A percentile compares a stretch with the other conserved stretches of the same genome.
These are phyloP conservation scores for Sherardia arvensis DNA, from an alignment of 257 asterid genomes.

Conservation along the genomic window DNA sequence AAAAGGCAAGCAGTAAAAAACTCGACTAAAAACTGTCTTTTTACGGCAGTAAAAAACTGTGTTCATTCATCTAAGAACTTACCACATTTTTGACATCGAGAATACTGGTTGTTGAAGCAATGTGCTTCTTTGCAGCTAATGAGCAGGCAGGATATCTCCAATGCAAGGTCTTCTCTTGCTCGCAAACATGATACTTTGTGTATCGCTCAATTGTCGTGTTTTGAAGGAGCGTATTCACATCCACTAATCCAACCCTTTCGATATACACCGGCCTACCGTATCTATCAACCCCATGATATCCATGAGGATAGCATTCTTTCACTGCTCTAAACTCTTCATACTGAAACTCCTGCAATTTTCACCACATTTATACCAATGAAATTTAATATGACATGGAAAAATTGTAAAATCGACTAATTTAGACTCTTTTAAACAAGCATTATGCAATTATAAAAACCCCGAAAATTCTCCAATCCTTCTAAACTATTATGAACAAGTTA, in stretches of 20 bases:
- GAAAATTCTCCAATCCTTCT: background rate
- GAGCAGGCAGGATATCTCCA: constrained; percentile 72
- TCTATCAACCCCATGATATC: constrained; percentile 72
- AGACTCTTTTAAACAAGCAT: background rate
- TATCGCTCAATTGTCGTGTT: constrained; percentile 56
- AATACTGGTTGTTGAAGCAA: constrained; percentile 64
- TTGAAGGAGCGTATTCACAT: constrained; percentile 36
- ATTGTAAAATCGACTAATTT: background rate
- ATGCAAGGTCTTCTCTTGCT: constrained; percentile 57
- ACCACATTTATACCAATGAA: background rate
- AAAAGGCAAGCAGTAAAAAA: background rate
- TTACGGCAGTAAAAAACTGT: background rate
- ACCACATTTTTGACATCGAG: constrained; percentile 79
- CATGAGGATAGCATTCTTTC: constrained; percentile 66
- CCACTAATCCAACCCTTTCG: constrained; percentile 58
- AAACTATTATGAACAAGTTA: too few species aligned
- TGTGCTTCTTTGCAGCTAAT: constrained; percentile 60
- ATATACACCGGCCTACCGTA: constrained; percentile 67
- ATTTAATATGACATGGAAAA: background rate
- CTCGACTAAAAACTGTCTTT: background rate
- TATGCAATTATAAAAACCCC: background rate
- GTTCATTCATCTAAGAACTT: constrained; percentile 2
- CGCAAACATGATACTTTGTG: constrained; percentile 54
- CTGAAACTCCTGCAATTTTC: constrained; percentile 43
- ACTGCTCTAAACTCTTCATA: constrained; percentile 47